Conservation (phyloP, 2,329 filamentous ascomycete genomes). For the Bisporella sp. region DNA sequence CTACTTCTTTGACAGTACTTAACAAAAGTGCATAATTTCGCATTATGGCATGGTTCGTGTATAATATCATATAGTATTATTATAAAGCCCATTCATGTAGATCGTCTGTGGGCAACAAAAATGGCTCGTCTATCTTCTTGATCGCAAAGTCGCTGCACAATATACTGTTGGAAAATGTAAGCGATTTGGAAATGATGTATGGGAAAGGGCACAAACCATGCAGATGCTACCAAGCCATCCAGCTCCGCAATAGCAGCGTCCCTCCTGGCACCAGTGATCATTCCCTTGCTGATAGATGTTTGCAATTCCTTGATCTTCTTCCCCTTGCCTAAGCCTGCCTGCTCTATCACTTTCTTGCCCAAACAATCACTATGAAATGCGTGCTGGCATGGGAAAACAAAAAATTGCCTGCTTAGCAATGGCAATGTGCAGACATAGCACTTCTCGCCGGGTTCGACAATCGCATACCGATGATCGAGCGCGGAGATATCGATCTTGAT, state of each 20-base stretch:
- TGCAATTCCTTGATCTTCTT: constrained; percentile 82
- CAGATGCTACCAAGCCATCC: constrained; percentile 83
- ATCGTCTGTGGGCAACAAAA: constrained; percentile 68
- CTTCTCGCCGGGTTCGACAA: constrained; percentile 91
- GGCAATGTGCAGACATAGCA: constrained; percentile 86
- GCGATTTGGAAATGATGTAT: background rate
- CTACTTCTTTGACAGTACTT: no score
- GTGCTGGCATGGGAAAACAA: constrained; percentile 97
- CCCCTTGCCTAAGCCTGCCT: constrained; percentile 67
- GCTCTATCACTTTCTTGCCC: constrained; percentile 76
- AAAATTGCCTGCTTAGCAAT: constrained; percentile 85
- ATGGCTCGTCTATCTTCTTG: constrained; percentile 89
- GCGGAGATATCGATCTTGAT: constrained; percentile 86
- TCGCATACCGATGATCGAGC: constrained; percentile 84
- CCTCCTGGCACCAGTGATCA: constrained; percentile 62
- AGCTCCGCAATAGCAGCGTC: constrained; percentile 83
- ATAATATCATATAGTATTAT: constrained; percentile 30
- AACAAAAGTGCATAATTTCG: background rate
- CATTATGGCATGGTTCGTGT: background rate
- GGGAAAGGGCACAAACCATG: constrained; percentile 56
- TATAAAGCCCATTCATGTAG: constrained; percentile 66
- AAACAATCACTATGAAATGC: constrained; percentile 95
- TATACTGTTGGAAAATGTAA: constrained; percentile 50
- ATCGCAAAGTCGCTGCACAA: constrained; percentile 93
- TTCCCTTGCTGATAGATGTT: constrained; percentile 70